Conservation (phyloP, 1,284 basidiomycete species). For the Cystobasidium pallidum region DNA sequence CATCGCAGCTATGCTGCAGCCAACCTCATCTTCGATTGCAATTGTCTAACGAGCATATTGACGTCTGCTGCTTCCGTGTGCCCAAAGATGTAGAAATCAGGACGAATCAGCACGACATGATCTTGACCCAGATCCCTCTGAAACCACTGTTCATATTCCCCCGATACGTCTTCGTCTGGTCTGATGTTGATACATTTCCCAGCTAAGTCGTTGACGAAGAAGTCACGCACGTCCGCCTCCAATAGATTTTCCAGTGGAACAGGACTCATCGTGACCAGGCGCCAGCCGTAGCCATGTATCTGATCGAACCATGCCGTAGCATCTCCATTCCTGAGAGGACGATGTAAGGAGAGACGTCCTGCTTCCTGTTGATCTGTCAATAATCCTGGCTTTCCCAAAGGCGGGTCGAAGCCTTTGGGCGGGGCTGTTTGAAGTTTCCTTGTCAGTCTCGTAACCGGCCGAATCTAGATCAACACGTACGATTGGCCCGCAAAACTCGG, state of each 20-base stretch:
- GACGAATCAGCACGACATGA: constrained; percentile 21
- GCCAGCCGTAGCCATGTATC: constrained; percentile 28
- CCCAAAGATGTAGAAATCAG: constrained; percentile 37
- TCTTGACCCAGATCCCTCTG: constrained; percentile 5
- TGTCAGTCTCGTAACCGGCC: background rate
- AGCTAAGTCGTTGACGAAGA: constrained; percentile 11
- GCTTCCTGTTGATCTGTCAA: constrained; percentile 16
- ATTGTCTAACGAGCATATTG: background rate
- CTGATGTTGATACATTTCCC: constrained; percentile 18
- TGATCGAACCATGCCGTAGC: constrained; percentile 8
- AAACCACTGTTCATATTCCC: constrained; percentile 31
- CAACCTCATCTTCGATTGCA: constrained; percentile 7
- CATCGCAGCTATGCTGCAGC: background rate
- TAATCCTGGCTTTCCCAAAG: constrained; percentile 21
- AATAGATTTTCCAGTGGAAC: background rate
- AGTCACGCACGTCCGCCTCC: background rate
- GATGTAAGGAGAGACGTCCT: constrained; percentile 25
- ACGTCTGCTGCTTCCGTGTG: constrained; percentile 4
- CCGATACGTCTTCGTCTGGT: constrained; percentile 5
- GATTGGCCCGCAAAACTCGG: constrained; percentile 19
- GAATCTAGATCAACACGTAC: background rate
- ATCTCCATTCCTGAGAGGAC: background rate
- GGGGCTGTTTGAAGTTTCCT: constrained; percentile 10
- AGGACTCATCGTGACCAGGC: constrained; percentile 4
- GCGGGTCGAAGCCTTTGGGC: constrained; percentile 32